Evolutionary conservation across 768 basidiomycete genomes (phyloP), one percentile per base, ranked within the genome.

Genomic region (Tremella yokohamensis): DNA sequence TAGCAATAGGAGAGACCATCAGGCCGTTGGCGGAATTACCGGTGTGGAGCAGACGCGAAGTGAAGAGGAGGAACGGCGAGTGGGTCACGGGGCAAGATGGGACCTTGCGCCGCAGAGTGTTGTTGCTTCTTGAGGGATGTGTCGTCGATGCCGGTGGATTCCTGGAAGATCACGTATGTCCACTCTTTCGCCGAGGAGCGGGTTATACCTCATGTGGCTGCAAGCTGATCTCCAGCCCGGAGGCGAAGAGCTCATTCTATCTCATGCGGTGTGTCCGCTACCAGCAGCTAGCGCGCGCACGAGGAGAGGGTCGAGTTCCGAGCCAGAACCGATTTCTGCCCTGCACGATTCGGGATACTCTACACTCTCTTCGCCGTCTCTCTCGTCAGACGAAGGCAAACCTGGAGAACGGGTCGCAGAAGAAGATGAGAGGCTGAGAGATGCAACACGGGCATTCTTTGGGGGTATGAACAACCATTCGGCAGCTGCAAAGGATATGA

Each of bases 391-490:
- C 47, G 29, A 37, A 22, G 52, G 40, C 15, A 50, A 34, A 11
- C 34, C 49, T n/a, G 26, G 65, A 60, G 63, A 44, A 24, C 20
- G 34, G 13, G 16, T 54, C 18, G 40, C 39, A 18, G 29, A 18
- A 40, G 55, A 48, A 16, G 37, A 34, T n/a, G 38, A 57, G 3
- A 40, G 25, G 12, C 59, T 78, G 74, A 75, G 73, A 56, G 80
- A 85, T 48, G 84, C 85, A 0, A 81, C 81, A 6, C 82, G 82
- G 80, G 85, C 86, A 0, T 88, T 87, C 77, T 79, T 81, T 55
- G 86, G 87, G 15, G 87, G 86, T 13, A 76, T 87, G 65, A 90
- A 88, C 68, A 84, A 83, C 55, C 87, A 88, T 65, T 84, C 85
- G 18, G 63, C 54, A 24, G 73, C 73, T 8, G 73, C 73, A 11